Evolutionary conservation across 192 early-diverging fungal species (phyloP), one percentile per base, ranked within the genome.

Genomic region (Chytriomyces confervae): DNA sequence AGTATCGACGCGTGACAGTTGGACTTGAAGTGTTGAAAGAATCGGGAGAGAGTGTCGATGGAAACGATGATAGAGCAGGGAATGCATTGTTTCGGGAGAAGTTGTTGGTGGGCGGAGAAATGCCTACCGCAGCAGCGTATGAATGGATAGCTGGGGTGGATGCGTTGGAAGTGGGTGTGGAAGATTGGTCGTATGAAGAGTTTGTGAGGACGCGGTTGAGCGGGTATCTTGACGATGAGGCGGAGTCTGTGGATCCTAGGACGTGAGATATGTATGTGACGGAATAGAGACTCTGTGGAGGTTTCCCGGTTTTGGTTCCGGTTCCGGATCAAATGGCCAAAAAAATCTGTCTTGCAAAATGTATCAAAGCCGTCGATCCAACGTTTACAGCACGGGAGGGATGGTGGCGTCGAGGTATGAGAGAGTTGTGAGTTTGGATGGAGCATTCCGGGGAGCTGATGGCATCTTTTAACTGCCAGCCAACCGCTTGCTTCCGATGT

Each of bases 401-500:
- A 92, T 94, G 84, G 92, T 94, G 1, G 82, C 88, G 4, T 71
- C 77, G 3, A 79, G 77, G 77, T 79, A 36, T 36, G 36, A 36
- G 36, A 36, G 46, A 43, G 16, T 36, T 27, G 24, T 27, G 24
- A 36, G 36, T 36, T 36, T 36, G 36, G 36, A 36, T 4, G 36
- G 36, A 36, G 36, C 4, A 36, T 36, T 36, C 36, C 36, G 36
- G 36, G 36, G 36, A 36, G 36, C 36, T 36, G 36, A 36, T 36
- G 36, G 36, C 36, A 36, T 4, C 1, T 36, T 36, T 4, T 36
- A 3, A 36, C 36, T 20, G 7, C 80, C 72, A 82, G 90, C 50
- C 92, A 94, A 83, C 92, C 92, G 9, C 81, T 93, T 36, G 93
- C 93, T 8, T 86, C 87, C 62, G 83, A 91, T 51, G 88, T 89